Evolutionary conservation across 208 protist species (phyloP).

Genomic region (Crithidia acanthocephali): DNA sequence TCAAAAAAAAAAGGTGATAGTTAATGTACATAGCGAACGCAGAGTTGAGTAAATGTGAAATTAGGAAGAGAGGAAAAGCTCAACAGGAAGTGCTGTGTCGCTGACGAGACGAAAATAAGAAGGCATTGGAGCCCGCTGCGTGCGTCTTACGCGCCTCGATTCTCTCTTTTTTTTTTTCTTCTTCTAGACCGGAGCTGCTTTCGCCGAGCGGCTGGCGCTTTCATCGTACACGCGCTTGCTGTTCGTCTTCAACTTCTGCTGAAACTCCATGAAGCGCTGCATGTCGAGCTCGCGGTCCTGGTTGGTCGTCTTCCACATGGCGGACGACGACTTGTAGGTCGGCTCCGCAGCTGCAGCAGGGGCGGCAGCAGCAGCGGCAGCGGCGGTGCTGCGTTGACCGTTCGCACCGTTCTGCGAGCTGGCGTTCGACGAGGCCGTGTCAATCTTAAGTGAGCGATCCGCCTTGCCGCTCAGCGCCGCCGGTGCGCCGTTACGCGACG

Average conservation of each 20-base stretch:
- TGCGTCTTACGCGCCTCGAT: no score
- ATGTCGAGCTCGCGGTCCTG: constrained; percentile 74
- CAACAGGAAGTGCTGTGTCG: background rate
- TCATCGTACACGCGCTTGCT: constrained; percentile 68
- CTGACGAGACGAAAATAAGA: no score
- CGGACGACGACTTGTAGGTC: constrained; percentile 50
- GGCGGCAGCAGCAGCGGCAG: background rate
- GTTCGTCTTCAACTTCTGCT: constrained; percentile 65
- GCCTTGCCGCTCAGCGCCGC: constrained; percentile 13
- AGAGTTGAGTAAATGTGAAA: background rate
- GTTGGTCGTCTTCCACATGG: constrained; percentile 87
- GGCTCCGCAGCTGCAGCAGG: constrained; percentile 7
- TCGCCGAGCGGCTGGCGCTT: constrained; percentile 31
- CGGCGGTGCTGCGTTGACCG: background rate
- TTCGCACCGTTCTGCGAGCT: constrained; percentile 29
- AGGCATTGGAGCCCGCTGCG: no score
- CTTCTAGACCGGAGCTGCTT: constrained; percentile 23
- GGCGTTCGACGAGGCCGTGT: constrained; percentile 26
- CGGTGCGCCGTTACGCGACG: background rate
- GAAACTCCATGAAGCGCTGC: constrained; percentile 75
- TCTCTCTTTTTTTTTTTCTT: no score
- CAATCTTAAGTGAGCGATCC: constrained; percentile 19
- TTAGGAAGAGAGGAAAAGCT: background rate
- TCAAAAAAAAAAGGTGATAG: constrained; percentile 1
- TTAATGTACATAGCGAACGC: background rate